Percentiles rank a stretch among this genome's conserved stretches.
These are phyloP conservation scores for Penicillium capsulatum DNA, from an alignment of 2,329 filamentous ascomycete species.

Conservation along the genomic window DNA sequence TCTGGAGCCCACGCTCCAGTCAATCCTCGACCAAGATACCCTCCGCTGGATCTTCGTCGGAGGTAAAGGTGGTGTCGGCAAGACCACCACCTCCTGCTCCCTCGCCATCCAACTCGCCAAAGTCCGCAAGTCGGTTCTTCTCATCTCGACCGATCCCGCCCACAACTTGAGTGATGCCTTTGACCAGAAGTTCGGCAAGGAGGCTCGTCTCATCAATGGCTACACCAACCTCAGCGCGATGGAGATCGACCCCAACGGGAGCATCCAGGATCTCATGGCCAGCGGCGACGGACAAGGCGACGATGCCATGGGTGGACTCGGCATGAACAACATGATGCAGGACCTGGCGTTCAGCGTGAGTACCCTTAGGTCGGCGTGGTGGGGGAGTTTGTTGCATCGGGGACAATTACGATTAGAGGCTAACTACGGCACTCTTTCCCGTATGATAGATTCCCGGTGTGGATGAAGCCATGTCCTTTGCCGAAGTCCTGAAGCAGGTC, in stretches of 20 bases:
- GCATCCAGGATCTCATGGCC: constrained; percentile 88
- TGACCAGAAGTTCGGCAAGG: constrained; percentile 98
- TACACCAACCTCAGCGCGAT: constrained; percentile 94
- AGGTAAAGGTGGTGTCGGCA: constrained; percentile 96
- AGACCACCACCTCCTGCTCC: constrained; percentile 98
- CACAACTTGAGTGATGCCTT: constrained; percentile 98
- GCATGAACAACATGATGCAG: constrained; percentile 95
- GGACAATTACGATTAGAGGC: not conserved
- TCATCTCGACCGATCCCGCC: constrained; percentile 97
- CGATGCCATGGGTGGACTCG: constrained; percentile 65
- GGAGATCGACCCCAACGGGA: constrained; percentile 98
- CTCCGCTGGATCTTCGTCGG: constrained; percentile 99
- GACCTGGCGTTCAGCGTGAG: constrained; percentile 87
- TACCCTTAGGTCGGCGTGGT: constrained; percentile 1
- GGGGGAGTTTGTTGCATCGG: no score
- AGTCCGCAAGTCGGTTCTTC: constrained; percentile 88
- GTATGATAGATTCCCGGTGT: constrained; percentile 83
- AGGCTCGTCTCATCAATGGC: constrained; percentile 85
- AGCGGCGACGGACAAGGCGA: constrained; percentile 61
- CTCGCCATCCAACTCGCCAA: constrained; percentile 96
- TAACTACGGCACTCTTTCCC: not conserved
- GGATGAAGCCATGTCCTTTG: constrained; percentile 99
- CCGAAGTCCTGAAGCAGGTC: constrained; percentile 98
- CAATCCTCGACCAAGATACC: constrained; percentile 89
- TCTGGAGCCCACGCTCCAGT: constrained; percentile 88